These are phyloP conservation scores for Acanthochlamys bracteata DNA, from an alignment of 106 monocot genomes.

Conservation along the genomic window DNA sequence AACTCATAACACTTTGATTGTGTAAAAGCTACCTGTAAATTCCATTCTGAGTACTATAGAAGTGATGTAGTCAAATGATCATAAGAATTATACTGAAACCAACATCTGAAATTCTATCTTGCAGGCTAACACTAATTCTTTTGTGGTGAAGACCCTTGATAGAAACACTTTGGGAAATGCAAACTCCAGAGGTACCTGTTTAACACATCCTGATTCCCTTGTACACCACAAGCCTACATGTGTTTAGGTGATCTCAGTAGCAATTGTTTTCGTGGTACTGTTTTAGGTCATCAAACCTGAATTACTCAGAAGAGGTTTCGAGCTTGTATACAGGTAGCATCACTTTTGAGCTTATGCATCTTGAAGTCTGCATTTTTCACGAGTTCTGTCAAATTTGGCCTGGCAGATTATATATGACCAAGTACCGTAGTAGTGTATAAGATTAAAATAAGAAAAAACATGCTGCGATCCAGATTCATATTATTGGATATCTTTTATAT, in stretches of 20 bases:
- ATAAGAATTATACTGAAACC: no score
- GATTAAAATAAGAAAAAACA: no score
- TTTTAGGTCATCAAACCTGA: conserved; percentile 82
- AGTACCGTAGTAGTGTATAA: background rate
- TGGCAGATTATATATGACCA: background rate
- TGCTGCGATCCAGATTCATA: no score
- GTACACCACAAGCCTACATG: no score
- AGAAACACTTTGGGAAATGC: conserved; percentile 99
- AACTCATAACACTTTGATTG: background rate
- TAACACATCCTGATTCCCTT: background rate
- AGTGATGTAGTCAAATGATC: no score
- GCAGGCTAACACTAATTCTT: conserved; percentile 68
- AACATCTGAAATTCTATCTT: conserved; percentile 8
- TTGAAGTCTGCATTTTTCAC: no score
- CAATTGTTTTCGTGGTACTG: background rate
- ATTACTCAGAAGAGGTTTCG: conserved; percentile 83
- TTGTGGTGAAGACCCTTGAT: conserved; percentile 91
- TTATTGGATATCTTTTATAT: no score
- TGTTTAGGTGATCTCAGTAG: background rate
- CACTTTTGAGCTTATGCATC: background rate
- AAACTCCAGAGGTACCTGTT: conserved; percentile 89
- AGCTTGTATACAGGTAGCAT: conserved; percentile 69
- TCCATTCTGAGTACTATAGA: background rate
- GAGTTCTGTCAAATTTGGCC: background rate
- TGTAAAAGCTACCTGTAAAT: background rate